Evolutionary conservation across 768 basidiomycete genomes (phyloP).

Genomic region (Zangia roseola): DNA sequence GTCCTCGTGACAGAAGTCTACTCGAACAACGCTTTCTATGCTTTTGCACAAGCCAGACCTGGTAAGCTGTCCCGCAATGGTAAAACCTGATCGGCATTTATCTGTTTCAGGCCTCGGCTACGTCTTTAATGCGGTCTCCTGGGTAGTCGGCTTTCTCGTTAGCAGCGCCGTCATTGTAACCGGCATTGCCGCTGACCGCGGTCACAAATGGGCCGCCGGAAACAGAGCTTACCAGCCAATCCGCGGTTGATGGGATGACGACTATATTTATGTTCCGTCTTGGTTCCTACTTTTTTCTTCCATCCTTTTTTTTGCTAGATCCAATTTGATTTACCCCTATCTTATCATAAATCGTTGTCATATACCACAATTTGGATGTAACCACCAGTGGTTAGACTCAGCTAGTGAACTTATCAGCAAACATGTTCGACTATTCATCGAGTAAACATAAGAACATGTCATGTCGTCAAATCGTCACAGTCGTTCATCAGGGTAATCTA

Average conservation of each 20-base stretch:
- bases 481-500: conserved; percentile 71
- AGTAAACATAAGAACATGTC: neutral
- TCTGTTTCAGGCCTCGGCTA: conserved; percentile 54
- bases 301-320: neutral
- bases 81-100: conserved; percentile 1
- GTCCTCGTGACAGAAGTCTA: conserved; percentile 63
- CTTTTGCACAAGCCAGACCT: conserved; percentile 57
- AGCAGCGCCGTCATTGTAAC: conserved; percentile 56
- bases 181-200: conserved; percentile 51
- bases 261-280: neutral
- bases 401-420: too few species aligned
- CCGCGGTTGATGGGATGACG: conserved; percentile 11
- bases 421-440: too few species aligned
- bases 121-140: conserved; percentile 56
- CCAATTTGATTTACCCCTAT: neutral
- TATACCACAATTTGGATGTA: conserved; percentile 10
- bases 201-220: conserved; percentile 72
- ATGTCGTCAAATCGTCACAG: conserved; percentile 8
- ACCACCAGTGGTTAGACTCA: too few species aligned
- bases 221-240: conserved; percentile 59
- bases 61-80: conserved; percentile 41
- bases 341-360: neutral
- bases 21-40: conserved; percentile 41
- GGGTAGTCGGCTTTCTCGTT: conserved; percentile 56
- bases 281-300: too few species aligned